phyloP scores from a whole-genome alignment of 108 stramenopile genomes.

The Fragilariopsis cylindrus region DNA sequence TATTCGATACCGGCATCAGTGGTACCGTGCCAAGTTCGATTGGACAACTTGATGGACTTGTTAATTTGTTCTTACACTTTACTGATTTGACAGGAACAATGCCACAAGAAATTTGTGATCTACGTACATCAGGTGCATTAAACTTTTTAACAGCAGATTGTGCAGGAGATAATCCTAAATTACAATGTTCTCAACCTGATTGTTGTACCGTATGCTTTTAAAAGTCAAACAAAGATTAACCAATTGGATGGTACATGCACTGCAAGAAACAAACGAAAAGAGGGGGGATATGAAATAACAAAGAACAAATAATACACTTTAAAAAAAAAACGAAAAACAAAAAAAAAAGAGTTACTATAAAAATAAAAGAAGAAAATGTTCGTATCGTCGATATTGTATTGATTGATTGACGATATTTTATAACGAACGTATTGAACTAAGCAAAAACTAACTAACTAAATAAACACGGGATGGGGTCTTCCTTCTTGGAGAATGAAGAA shows the following conservation, averaged over 20 bases:
- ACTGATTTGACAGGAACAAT: constrained; percentile 40
- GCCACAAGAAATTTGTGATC: constrained; percentile 45
- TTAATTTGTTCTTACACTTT: constrained; percentile 31
- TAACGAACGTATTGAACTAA: too few species aligned
- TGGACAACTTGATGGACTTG: constrained; percentile 26
- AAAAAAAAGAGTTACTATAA: not conserved
- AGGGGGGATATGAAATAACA: not conserved
- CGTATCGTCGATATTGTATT: not conserved
- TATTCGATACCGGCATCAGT: constrained; percentile 36
- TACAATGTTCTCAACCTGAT: constrained; percentile 24
- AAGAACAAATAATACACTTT: not conserved
- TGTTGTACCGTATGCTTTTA: constrained; percentile 43
- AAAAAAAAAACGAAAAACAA: not conserved
- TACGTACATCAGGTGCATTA: constrained; percentile 22
- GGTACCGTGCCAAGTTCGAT: constrained; percentile 41
- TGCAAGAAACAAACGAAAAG: not conserved
- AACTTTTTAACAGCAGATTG: constrained; percentile 32
- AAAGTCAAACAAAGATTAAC: not conserved
- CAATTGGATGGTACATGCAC: not conserved
- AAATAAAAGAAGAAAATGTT: not conserved
- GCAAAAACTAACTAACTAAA: too few species aligned
- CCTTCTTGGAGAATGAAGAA: too few species aligned
- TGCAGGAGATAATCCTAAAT: constrained; percentile 26
- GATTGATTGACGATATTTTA: too few species aligned
- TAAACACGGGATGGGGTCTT: too few species aligned